Percentiles rank a stretch among this genome's conserved stretches.
phyloP scores from a whole-genome alignment of 2,329 filamentous ascomycete genomes.

The Botryosphaeria agaves region DNA sequence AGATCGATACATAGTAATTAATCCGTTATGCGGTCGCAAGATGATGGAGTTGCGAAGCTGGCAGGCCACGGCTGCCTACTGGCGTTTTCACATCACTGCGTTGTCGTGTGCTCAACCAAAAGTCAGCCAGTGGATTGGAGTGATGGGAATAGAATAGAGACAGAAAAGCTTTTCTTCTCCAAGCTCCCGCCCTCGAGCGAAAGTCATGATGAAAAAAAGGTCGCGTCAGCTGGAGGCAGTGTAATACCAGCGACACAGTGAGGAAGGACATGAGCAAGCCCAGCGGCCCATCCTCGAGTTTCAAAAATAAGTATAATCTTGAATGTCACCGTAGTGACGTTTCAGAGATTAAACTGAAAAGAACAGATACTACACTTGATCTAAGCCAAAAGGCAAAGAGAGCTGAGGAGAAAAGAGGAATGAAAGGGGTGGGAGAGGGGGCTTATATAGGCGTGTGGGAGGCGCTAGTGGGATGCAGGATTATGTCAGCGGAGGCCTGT shows the following conservation, averaged over 20 bases:
- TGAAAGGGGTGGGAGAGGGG: too few relatives aligned
- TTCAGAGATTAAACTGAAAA: slow-evolving; percentile 1
- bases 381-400: slow-evolving; percentile 5
- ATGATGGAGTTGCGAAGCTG: too few relatives aligned
- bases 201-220: neutral
- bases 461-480: too few relatives aligned
- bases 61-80: too few relatives aligned
- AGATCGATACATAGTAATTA: too few relatives aligned
- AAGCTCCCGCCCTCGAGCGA: neutral
- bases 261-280: neutral
- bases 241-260: neutral
- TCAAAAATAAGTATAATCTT: slow-evolving; percentile 6
- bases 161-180: neutral
- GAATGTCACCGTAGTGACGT: neutral
- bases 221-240: neutral
- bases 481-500: too few relatives aligned
- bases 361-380: slow-evolving; percentile 8
- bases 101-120: too few relatives aligned
- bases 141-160: neutral
- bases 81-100: too few relatives aligned
- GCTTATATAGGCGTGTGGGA: too few relatives aligned
- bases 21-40: too few relatives aligned
- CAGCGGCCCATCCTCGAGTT: neutral
- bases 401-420: too few relatives aligned
- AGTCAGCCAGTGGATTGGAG: too few relatives aligned